Evolutionary conservation across 805 yeast genomes (phyloP), one percentile per base, ranked within the genome.

Genomic region (Saccharomycopsis fibuligera): DNA sequence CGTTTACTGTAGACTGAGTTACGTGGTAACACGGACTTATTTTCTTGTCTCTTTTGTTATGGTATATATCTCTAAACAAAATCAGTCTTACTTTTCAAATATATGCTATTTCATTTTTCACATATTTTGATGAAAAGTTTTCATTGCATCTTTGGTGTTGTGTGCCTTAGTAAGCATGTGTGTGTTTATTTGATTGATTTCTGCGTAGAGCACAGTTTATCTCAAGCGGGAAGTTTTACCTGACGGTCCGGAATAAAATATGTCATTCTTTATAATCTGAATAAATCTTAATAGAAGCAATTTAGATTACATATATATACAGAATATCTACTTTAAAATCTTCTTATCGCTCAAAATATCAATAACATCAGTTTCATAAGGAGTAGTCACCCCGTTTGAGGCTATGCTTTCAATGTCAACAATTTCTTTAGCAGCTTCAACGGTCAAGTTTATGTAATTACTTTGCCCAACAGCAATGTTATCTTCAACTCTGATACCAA

Each of bases 401-500:
- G 87, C 83, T 45, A 84, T 70, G 33, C 70, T 66, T 62, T 90
- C 96, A 40, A 91, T 78, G 57, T 91, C 98, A 1, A 60, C 75
- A 30, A 91, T 73, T 62, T 91, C 97, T 63, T 93, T 93, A 3
- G 81, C 83, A 27, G 96, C 91, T 54, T 84, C 91, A 6, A 75
- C 78, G 1, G 97, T 86, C 56, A 93, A 69, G 37, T 76, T 76
- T 9, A 76, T 79, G 54, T 73, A 74, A 2, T 67, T 64, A 17
- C 71, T 67, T n/a, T 72, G 62, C 0, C 95, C 95, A 33, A 90
- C 78, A 0, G 84, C 96, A 33, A 91, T 75, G 63, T 93, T 90
- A 67, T 93, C 99, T 65, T 93, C 99, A 29, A 93, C 85, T 58
- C 99, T 79, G 23, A 93, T 85, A 1, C 98, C 99, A 44, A 93